Evolutionary conservation across 306 rosid species (phyloP).

Genomic region (Prunus mume): DNA sequence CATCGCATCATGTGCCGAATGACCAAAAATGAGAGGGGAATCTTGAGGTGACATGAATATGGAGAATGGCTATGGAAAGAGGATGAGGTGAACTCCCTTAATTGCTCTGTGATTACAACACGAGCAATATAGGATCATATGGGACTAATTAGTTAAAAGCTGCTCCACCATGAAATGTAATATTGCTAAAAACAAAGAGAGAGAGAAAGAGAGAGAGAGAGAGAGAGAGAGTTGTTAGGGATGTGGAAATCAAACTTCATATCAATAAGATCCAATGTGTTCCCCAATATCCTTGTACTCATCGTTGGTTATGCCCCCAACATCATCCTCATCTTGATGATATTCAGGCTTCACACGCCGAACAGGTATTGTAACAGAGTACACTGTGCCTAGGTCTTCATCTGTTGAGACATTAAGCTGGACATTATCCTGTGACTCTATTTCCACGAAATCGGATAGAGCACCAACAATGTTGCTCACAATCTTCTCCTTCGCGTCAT

Average conservation of each 20-base stretch:
- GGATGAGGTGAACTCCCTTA: too few relatives aligned
- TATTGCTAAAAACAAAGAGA: too few relatives aligned
- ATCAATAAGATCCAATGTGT: slow-evolving; percentile 55
- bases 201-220: too few relatives aligned
- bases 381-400: slow-evolving; percentile 80
- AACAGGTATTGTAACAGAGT: slow-evolving; percentile 90
- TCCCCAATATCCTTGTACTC: slow-evolving; percentile 78
- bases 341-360: slow-evolving; percentile 82
- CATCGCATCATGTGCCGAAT: too few relatives aligned
- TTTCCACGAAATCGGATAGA: slow-evolving; percentile 86
- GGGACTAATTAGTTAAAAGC: too few relatives aligned
- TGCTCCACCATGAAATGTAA: too few relatives aligned
- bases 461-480: slow-evolving; percentile 70
- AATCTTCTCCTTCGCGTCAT: slow-evolving; percentile 79
- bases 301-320: slow-evolving; percentile 57
- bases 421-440: slow-evolving; percentile 91
- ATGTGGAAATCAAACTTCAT: slow-evolving; percentile 45
- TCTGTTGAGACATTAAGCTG: slow-evolving; percentile 78
- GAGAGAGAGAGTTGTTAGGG: background rate
- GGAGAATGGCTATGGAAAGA: too few relatives aligned
- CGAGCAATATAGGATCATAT: too few relatives aligned
- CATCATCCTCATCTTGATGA: slow-evolving; percentile 71
- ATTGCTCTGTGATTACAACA: too few relatives aligned
- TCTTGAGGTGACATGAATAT: too few relatives aligned
- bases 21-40: too few relatives aligned